Conservation (phyloP, 2,329 filamentous ascomycete species). For the Beauveria rudraprayagi region DNA sequence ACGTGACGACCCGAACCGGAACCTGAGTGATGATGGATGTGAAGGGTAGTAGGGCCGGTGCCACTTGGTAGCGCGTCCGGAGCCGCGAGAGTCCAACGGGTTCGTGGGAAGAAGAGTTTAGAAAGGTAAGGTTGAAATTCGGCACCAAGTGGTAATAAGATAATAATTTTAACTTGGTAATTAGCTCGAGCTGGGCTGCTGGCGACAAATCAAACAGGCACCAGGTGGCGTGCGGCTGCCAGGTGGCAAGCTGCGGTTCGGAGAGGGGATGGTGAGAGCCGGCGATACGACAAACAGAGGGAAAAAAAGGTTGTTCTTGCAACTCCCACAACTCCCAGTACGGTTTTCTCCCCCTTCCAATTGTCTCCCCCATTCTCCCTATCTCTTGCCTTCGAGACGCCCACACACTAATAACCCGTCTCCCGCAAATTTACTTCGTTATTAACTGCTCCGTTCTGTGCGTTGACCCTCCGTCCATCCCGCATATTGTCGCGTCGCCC, state of each 20-base stretch:
- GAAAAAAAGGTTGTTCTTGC: not conserved
- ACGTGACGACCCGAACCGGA: not conserved
- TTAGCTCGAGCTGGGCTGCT: not conserved
- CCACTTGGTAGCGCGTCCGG: not conserved
- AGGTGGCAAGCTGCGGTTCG: not conserved
- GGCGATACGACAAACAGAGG: not conserved
- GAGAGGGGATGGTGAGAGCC: not conserved
- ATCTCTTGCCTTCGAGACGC: not conserved
- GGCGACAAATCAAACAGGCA: not conserved
- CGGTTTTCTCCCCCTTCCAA: not conserved
- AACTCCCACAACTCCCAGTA: not conserved
- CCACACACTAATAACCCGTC: not conserved
- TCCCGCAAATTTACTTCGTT: not conserved
- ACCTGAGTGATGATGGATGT: not conserved
- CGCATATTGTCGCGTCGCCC: not conserved
- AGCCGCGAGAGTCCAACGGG: not conserved
- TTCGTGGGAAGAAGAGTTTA: not conserved
- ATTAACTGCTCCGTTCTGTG: not conserved
- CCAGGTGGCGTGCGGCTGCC: conserved; percentile 1
- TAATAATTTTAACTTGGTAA: not conserved
- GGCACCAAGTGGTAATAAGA: not conserved
- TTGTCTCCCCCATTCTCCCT: not conserved
- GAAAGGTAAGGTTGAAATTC: not conserved
- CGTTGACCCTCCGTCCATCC: not conserved
- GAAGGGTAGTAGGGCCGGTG: not conserved